phyloP scores from a whole-genome alignment of 352 stramenopile genomes.

The Elongisporangium anandrum region DNA sequence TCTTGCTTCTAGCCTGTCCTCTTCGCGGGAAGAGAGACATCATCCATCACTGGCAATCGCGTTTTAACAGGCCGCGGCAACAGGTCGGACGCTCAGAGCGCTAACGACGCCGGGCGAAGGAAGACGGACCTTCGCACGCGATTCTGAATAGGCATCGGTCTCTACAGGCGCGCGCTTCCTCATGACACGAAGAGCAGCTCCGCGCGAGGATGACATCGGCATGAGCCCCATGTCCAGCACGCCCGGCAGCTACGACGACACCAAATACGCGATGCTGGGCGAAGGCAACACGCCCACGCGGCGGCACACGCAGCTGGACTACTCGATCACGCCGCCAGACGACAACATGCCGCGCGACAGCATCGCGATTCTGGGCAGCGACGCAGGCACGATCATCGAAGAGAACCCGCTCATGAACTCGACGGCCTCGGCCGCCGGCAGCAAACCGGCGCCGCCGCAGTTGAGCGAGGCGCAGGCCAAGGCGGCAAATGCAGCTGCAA shows the following conservation, averaged over 20 bases:
- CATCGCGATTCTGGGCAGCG: slow-evolving; percentile 11
- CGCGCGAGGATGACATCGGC: background rate
- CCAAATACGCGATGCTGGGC: slow-evolving; percentile 14
- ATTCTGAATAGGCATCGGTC: too few relatives aligned
- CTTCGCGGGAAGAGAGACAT: too few relatives aligned
- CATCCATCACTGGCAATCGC: too few relatives aligned
- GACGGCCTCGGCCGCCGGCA: background rate
- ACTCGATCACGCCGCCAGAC: slow-evolving; percentile 3
- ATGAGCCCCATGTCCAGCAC: slow-evolving; percentile 9
- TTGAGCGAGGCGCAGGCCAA: background rate
- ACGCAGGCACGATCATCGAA: background rate
- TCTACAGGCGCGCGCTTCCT: too few relatives aligned
- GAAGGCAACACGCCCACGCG: slow-evolving; percentile 15
- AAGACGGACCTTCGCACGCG: too few relatives aligned
- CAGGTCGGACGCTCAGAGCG: too few relatives aligned
- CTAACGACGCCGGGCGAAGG: too few relatives aligned
- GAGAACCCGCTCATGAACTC: background rate
- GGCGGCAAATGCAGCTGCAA: background rate
- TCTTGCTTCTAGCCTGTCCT: too few relatives aligned
- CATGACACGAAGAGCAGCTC: background rate
- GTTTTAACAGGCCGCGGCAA: too few relatives aligned
- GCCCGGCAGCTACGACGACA: slow-evolving; percentile 2
- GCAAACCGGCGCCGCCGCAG: background rate
- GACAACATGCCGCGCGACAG: slow-evolving; percentile 6
- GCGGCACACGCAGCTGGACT: slow-evolving; percentile 9